Evolutionary conservation across 2,329 filamentous ascomycete species (phyloP), one percentile per base, ranked within the genome.

Genomic region (Blastomyces silverae): DNA sequence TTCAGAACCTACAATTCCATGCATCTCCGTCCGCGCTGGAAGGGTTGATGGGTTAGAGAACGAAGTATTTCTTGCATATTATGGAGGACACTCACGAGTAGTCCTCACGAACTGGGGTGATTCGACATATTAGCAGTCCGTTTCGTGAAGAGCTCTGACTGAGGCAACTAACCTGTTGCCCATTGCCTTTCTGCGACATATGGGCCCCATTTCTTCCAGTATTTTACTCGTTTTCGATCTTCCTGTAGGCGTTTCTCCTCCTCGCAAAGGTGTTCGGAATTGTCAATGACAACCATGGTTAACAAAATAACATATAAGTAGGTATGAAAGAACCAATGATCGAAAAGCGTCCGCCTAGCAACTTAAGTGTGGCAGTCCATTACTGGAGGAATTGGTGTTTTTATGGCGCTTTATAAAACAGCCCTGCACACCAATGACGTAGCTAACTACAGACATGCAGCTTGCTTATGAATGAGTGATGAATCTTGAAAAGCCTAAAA

Each of bases 141-240:
- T 11, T 17, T 62, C n/a, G 55, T 37, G 37, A 39, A 28, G 57
- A 34, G 6, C 15, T 22, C 50, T 50, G 62, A 28, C 58, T 34
- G 25, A 61, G 61, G 73, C 42, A 66, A 66, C 85, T 75, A 80
- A 89, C 90, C 92, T 70, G 92, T 96, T 65, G 92, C 92, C 93
- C 93, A 97, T 81, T 97, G 92, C 74, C 92, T 84, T 81, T 97
- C 93, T 64, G 92, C 87, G 71, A 96, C 88, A 74, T 97, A 97
- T 31, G 92, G 89, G 64, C 93, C 93, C 92, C 92, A 97, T 86
- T 89, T 91, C 85, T 97, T 97, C 93, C 93, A 97, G 81, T 97
- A 97, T 77, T 91, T 93, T 69, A 80, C 85, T 68, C 88, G 88
- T 69, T 93, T 86, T 66, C 87, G 86, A 78, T 97, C 93, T 74